Evolutionary conservation across 23 red algal genomes (phyloP).

Genomic region (Gracilaria domingensis): DNA sequence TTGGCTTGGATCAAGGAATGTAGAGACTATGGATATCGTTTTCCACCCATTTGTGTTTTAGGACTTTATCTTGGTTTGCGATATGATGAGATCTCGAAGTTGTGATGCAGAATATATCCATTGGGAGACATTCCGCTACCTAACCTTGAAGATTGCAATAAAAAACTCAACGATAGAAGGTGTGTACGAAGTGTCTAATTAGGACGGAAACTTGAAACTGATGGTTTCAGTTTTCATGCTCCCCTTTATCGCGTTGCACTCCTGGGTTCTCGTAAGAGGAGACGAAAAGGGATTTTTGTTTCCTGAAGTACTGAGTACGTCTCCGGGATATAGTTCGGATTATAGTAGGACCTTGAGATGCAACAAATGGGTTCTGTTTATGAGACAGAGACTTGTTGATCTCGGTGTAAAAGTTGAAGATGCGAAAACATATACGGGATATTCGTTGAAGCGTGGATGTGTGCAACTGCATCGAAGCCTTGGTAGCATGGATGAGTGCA

Average conservation of each 20-base stretch:
- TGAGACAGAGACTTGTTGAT: background rate
- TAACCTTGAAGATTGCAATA: background rate
- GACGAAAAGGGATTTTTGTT: background rate
- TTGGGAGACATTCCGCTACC: background rate
- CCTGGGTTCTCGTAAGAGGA: background rate
- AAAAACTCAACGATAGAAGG: constrained; percentile 2
- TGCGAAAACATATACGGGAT: background rate
- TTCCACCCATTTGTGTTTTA: background rate
- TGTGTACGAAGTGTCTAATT: constrained; percentile 8
- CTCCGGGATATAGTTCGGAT: background rate
- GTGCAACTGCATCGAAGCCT: background rate
- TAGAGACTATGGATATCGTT: background rate
- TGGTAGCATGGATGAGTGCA: background rate
- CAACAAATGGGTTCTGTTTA: background rate
- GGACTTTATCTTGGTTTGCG: background rate
- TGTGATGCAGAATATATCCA: background rate
- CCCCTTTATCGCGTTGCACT: constrained; percentile 4
- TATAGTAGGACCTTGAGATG: background rate
- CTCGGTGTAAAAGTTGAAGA: background rate
- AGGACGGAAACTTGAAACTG: background rate
- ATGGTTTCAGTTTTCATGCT: background rate
- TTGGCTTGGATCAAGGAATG: background rate
- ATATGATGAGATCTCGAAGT: constrained; percentile 27
- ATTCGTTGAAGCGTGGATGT: background rate
- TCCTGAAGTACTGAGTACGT: background rate